A percentile compares a stretch with the other conserved stretches of the same genome.
Conservation (phyloP, 1,284 basidiomycete genomes). For the Apiotrichum gamsii region DNA sequence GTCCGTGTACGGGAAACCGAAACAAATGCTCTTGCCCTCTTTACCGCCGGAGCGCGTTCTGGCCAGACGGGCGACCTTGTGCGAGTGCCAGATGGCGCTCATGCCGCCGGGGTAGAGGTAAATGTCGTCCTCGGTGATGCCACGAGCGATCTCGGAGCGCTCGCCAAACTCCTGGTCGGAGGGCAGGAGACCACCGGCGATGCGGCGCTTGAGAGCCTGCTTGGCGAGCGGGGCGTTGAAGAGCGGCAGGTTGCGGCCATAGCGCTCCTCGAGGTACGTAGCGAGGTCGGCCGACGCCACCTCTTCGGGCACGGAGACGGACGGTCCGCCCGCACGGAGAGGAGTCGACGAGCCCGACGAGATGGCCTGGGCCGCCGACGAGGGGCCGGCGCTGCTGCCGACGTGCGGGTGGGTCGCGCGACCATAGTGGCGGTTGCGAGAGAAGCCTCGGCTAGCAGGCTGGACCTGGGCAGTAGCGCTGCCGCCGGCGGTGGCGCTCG, state of each 20-base stretch:
- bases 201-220: conserved; percentile 73
- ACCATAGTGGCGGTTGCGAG: conserved; percentile 41
- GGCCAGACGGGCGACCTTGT: conserved; percentile 62
- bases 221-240: conserved; percentile 71
- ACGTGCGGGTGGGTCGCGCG: conserved; percentile 5
- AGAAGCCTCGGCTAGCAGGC: conserved; percentile 43
- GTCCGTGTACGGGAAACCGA: conserved; percentile 91
- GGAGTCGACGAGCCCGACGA: conserved; percentile 13
- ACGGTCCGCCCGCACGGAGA: no score
- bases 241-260: conserved; percentile 83
- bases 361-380: conserved; percentile 13
- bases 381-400: not conserved
- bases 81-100: conserved; percentile 87
- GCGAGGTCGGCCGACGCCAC: conserved; percentile 49
- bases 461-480: not conserved
- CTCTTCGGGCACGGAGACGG: conserved; percentile 32
- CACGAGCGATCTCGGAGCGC: conserved; percentile 33
- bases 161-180: conserved; percentile 49
- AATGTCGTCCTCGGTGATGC: conserved; percentile 74
- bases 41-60: conserved; percentile 33
- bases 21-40: conserved; percentile 78
- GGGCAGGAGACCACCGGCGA: conserved; percentile 75
- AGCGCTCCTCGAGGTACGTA: conserved; percentile 80
- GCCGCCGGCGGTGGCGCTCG: not conserved
- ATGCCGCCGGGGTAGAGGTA: conserved; percentile 84